A percentile compares a stretch with the other conserved stretches of the same genome.
These are phyloP conservation scores for Camellia japonica DNA, from an alignment of 148 eudicot species.

Conservation along the genomic window DNA sequence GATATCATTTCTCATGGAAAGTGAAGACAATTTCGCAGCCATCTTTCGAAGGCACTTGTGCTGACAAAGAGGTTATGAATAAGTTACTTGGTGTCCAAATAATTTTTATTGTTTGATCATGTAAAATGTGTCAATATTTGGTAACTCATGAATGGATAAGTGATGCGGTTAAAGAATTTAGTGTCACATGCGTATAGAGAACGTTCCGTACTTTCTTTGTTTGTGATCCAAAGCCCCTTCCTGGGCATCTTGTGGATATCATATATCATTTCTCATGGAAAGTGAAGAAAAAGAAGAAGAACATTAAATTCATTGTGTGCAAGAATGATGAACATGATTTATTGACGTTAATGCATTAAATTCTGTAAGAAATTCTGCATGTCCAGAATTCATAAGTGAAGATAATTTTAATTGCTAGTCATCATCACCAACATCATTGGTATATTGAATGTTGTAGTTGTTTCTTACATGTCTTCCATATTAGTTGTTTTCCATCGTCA, in stretches of 20 bases:
- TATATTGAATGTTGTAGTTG: neutral
- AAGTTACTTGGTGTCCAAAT: neutral
- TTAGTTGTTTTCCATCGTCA: neutral
- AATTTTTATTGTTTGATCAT: neutral
- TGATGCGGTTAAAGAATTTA: no score
- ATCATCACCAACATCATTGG: neutral
- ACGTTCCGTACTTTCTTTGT: no score
- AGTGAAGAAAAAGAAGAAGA: no score
- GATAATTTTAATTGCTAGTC: neutral
- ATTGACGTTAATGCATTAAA: no score
- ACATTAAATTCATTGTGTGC: neutral
- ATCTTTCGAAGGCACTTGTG: constrained; percentile 81
- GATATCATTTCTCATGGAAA: no score
- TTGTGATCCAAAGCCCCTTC: no score
- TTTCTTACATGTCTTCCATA: neutral
- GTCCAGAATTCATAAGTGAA: neutral
- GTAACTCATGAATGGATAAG: no score
- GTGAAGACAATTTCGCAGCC: constrained; percentile 59
- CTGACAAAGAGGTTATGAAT: constrained; percentile 71
- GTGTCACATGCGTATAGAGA: no score
- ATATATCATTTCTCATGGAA: no score
- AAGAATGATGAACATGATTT: neutral
- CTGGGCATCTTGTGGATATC: no score
- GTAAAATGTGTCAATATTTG: no score
- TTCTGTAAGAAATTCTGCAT: neutral